Evolutionary conservation across 2,329 filamentous ascomycete species (phyloP), one percentile per base, ranked within the genome.

Genomic region (Colletotrichum sansevieriae): DNA sequence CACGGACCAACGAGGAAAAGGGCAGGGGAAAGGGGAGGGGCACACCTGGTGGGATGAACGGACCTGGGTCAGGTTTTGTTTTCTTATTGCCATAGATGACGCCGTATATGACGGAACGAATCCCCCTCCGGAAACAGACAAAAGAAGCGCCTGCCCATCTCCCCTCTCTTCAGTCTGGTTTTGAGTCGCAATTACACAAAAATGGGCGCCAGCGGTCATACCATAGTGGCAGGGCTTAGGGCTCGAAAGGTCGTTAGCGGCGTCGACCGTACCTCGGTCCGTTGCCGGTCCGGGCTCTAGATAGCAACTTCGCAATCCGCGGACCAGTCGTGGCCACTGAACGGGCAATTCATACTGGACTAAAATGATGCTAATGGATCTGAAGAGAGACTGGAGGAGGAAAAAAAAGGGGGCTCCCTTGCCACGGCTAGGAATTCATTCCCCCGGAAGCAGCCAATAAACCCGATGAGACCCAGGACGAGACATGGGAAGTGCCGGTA

Each of bases 351-450:
- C 9, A 35, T 22, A 25, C 22, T 15, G 37, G n/a, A 18, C 37
- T 57, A 44, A 7, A 55, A n/a, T 10, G 29, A 33, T 55, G 18
- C n/a, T 25, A 8, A 29, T 29, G 25, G 25, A 29, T 29, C 25
- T 29, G 25, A 29, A 29, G 25, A 29, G 25, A 29, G 25, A 29
- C 25, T 6, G 4, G 25, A 29, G 7, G 37, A 25, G 25, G 49
- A 41, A 33, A 11, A 35, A n/a, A 49, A 43, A 13, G 35, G 39
- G 18, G 4, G 22, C 12, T 49, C 6, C 11, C 10, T 56, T 37
- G 35, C 37, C 44, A 63, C 35, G 52, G 43, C 43, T 29, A n/a
- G 65, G 35, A 67, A 52, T 64, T n/a, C n/a, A 37, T 39, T 37
- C 18, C 60, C 29, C 49, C 20, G 47, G 39, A 66, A 66, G 13